Evolutionary conservation across 1,284 basidiomycete genomes (phyloP).

Genomic region (Trichosporon asahii): DNA sequence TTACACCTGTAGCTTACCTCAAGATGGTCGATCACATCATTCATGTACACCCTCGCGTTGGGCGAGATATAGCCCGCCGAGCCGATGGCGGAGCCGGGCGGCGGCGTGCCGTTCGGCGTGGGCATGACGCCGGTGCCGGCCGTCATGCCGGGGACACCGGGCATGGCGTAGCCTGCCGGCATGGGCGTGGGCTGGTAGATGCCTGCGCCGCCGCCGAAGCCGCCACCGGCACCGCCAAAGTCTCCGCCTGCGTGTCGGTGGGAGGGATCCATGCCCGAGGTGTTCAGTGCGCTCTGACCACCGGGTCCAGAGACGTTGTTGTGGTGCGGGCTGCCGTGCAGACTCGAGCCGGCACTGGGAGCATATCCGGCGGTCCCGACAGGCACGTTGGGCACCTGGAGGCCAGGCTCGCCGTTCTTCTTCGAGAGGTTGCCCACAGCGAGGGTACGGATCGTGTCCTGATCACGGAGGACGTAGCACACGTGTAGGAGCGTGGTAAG

Average conservation of each 20-base stretch:
- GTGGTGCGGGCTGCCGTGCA: slow-evolving; percentile 15
- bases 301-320: slow-evolving; percentile 8
- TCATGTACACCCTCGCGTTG: slow-evolving; percentile 46
- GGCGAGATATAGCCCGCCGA: slow-evolving; percentile 41
- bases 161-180: neutral
- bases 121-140: neutral
- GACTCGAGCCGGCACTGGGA: neutral
- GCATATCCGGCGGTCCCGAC: neutral
- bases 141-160: neutral
- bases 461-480: slow-evolving; percentile 48
- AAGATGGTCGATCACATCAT: slow-evolving; percentile 50
- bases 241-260: neutral
- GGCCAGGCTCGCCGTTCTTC: neutral
- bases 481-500: slow-evolving; percentile 46
- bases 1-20: slow-evolving; percentile 26
- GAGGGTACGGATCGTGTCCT: slow-evolving; percentile 43
- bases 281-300: neutral
- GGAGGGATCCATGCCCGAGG: neutral
- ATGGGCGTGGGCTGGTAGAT: neutral
- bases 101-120: slow-evolving; percentile 5
- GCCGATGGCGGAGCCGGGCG: neutral
- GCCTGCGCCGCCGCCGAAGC: neutral
- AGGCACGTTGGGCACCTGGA: neutral
- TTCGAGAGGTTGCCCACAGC: slow-evolving; percentile 1
- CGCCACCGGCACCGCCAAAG: neutral